Percentiles rank a stretch among this genome's conserved stretches.
Evolutionary conservation across 108 stramenopile genomes (phyloP).

Genomic region (Cyclotella baltica): DNA sequence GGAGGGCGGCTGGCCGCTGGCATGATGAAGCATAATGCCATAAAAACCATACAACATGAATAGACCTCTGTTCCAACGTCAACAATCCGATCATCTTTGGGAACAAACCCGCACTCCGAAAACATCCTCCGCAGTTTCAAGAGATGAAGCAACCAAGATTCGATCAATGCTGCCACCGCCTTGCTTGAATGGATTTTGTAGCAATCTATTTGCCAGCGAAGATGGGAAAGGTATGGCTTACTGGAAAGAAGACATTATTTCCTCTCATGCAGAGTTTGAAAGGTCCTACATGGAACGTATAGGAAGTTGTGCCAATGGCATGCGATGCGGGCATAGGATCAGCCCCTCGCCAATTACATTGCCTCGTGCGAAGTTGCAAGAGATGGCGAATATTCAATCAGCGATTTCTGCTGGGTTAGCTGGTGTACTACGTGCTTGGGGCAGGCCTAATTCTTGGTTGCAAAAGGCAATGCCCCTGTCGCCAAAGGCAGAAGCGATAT

Average conservation of each 20-base stretch:
- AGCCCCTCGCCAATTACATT: background rate
- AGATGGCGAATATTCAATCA: background rate
- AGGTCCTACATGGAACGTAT: background rate
- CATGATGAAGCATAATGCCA: too few relatives aligned
- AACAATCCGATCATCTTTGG: too few relatives aligned
- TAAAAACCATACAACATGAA: too few relatives aligned
- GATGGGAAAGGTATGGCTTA: too few relatives aligned
- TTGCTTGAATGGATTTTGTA: conserved; percentile 2
- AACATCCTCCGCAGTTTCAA: too few relatives aligned
- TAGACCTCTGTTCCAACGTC: too few relatives aligned
- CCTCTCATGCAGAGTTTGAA: background rate
- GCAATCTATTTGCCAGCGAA: background rate
- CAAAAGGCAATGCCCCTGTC: background rate
- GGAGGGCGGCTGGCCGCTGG: too few relatives aligned
- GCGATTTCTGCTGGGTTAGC: background rate
- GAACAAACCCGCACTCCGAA: too few relatives aligned
- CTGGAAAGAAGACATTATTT: background rate
- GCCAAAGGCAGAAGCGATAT: background rate
- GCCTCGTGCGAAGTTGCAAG: background rate
- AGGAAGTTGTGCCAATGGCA: background rate
- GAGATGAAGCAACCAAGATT: too few relatives aligned
- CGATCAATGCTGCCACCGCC: background rate
- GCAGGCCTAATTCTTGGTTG: background rate
- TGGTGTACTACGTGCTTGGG: background rate
- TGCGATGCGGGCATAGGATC: background rate